Conservation (phyloP, 2,329 filamentous ascomycete species). For the Colletotrichum acutatum region DNA sequence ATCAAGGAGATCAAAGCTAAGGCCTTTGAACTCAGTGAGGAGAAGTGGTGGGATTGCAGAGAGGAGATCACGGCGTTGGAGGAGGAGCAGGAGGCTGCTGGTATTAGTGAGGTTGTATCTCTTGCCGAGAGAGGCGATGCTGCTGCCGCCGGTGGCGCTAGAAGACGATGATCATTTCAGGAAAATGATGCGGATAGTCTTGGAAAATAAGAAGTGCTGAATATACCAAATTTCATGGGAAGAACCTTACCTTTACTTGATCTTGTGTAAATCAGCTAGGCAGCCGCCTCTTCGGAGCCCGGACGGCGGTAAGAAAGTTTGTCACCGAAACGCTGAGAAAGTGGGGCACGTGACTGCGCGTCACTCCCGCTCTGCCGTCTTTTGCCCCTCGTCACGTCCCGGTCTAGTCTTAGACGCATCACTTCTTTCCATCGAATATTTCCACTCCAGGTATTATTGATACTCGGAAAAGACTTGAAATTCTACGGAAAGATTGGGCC, state of each 20-base stretch:
- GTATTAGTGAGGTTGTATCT: constrained; percentile 94
- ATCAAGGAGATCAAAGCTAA: constrained; percentile 94
- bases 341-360: constrained; percentile 26
- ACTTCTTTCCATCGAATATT: background rate
- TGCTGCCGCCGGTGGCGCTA: constrained; percentile 57
- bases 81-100: constrained; percentile 94
- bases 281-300: background rate
- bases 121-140: constrained; percentile 78
- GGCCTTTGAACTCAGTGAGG: constrained; percentile 91
- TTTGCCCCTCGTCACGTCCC: constrained; percentile 9
- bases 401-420: background rate
- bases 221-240: background rate
- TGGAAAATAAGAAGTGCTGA: background rate
- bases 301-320: background rate
- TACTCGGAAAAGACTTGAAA: background rate
- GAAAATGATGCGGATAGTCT: background rate
- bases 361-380: constrained; percentile 11
- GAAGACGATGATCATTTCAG: constrained; percentile 32
- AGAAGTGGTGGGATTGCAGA: constrained; percentile 98
- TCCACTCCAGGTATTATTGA: background rate
- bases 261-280: background rate
- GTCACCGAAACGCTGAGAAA: background rate
- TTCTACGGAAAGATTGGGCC: background rate
- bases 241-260: no score
- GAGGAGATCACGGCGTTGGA: constrained; percentile 93